Evolutionary conservation across 2,329 filamentous ascomycete species (phyloP).

Genomic region (Diaporthe capsici): DNA sequence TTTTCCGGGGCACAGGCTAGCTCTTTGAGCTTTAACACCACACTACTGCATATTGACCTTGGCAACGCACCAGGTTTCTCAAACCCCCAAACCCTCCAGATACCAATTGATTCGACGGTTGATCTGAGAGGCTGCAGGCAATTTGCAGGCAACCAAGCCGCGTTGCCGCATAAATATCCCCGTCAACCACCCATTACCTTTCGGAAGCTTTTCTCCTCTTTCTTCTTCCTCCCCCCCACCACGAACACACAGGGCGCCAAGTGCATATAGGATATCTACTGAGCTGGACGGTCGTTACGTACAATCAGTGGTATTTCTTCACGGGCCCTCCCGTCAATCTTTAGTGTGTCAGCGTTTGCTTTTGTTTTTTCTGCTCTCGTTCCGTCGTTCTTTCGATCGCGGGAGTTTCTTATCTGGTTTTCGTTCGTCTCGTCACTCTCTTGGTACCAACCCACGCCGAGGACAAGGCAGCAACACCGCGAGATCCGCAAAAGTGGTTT

Average conservation of each 20-base stretch:
- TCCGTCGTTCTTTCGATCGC: slow-evolving; percentile 54
- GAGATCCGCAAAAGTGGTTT: slow-evolving; percentile 46
- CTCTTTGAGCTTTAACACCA: slow-evolving; percentile 19
- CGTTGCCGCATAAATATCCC: slow-evolving; percentile 54
- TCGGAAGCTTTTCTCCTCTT: slow-evolving; percentile 53
- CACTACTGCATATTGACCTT: slow-evolving; percentile 36
- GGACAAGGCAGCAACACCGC: slow-evolving; percentile 41
- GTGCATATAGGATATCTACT: slow-evolving; percentile 65
- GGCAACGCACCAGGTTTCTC: slow-evolving; percentile 24
- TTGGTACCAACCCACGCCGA: slow-evolving; percentile 50
- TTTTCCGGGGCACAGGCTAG: slow-evolving; percentile 37
- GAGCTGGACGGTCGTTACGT: slow-evolving; percentile 55
- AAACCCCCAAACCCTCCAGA: slow-evolving; percentile 19
- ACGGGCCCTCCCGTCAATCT: slow-evolving; percentile 66
- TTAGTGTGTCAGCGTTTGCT: slow-evolving; percentile 55
- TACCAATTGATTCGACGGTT: slow-evolving; percentile 26
- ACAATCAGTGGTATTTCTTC: slow-evolving; percentile 60
- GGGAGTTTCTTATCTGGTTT: slow-evolving; percentile 46
- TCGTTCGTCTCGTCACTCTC: slow-evolving; percentile 70
- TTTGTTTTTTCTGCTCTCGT: slow-evolving; percentile 52
- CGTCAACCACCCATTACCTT: slow-evolving; percentile 51
- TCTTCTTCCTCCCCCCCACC: slow-evolving; percentile 65
- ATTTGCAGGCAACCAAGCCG: slow-evolving; percentile 43
- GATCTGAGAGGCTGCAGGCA: slow-evolving; percentile 31
- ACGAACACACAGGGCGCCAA: slow-evolving; percentile 72